phyloP scores from a whole-genome alignment of 2,329 filamentous ascomycete genomes.

The Colletotrichum orchidophilum region DNA sequence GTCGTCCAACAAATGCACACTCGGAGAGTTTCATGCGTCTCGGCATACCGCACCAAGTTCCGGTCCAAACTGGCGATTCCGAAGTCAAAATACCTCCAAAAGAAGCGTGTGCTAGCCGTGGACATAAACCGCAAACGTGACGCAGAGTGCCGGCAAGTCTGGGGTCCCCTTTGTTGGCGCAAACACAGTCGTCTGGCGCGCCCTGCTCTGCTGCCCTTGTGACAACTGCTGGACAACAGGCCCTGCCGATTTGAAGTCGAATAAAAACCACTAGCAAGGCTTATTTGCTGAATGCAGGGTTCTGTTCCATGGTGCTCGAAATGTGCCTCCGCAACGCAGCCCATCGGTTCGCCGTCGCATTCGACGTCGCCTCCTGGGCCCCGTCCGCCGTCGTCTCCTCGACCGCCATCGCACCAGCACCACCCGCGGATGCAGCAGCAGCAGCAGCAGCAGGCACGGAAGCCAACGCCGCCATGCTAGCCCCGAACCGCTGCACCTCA shows the following conservation, averaged over 20 bases:
- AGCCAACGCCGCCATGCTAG: conserved; percentile 81
- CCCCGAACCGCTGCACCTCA: conserved; percentile 86
- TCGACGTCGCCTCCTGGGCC: conserved; percentile 32
- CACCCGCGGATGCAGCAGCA: conserved; percentile 19
- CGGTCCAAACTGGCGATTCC: too few species aligned
- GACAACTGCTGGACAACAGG: neutral
- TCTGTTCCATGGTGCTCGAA: conserved; percentile 87
- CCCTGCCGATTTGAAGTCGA: neutral
- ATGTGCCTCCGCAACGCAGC: conserved; percentile 86
- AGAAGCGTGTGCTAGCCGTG: too few species aligned
- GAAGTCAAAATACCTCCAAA: too few species aligned
- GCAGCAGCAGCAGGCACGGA: conserved; percentile 41
- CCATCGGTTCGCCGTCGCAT: conserved; percentile 71
- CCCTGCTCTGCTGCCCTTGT: neutral
- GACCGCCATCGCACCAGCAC: conserved; percentile 24
- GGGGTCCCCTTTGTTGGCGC: too few species aligned
- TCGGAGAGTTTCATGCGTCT: too few species aligned
- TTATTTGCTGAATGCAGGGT: conserved; percentile 71
- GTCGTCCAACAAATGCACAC: too few species aligned
- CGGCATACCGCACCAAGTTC: too few species aligned
- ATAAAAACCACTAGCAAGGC: neutral
- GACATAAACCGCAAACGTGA: too few species aligned
- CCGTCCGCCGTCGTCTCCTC: conserved; percentile 26
- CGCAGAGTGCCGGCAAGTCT: too few species aligned
- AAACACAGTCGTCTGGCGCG: too few species aligned